phyloP scores from a whole-genome alignment of 139 green algal genomes.

The Chlorella vulgaris region DNA sequence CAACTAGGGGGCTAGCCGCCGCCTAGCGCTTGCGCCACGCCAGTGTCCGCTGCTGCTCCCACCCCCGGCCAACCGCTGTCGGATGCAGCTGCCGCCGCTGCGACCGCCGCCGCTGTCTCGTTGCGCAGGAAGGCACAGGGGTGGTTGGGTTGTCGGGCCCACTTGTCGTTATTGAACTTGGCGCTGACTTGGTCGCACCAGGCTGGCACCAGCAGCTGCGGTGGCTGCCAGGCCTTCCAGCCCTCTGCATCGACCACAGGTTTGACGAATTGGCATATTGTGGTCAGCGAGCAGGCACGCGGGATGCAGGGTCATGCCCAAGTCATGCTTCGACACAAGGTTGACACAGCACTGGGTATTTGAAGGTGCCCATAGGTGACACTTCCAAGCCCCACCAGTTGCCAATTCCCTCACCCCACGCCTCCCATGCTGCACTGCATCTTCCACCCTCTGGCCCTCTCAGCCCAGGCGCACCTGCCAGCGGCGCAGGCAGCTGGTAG shows the following conservation, averaged over 20 bases:
- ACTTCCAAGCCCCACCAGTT: too few relatives aligned
- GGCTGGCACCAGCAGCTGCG: not conserved
- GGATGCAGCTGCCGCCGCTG: too few relatives aligned
- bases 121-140: slow-evolving; percentile 30
- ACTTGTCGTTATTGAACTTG: not conserved
- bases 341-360: too few relatives aligned
- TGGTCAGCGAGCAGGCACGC: too few relatives aligned
- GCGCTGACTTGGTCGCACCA: slow-evolving; percentile 18
- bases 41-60: too few relatives aligned
- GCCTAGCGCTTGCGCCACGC: too few relatives aligned
- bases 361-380: too few relatives aligned
- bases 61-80: too few relatives aligned
- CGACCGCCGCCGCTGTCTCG: not conserved
- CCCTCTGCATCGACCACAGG: not conserved
- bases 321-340: not conserved
- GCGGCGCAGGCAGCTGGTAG: not conserved
- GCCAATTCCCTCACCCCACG: not conserved
- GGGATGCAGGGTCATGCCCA: not conserved
- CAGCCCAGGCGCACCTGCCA: slow-evolving; percentile 14
- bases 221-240: not conserved
- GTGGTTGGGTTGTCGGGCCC: not conserved
- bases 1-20: too few relatives aligned
- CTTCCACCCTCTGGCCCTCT: too few relatives aligned
- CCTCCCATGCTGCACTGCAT: not conserved
- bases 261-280: too few relatives aligned